Base-by-base conservation (phyloP, 345 rosid genomes). In the Leavenworthia alabamica region DNA sequence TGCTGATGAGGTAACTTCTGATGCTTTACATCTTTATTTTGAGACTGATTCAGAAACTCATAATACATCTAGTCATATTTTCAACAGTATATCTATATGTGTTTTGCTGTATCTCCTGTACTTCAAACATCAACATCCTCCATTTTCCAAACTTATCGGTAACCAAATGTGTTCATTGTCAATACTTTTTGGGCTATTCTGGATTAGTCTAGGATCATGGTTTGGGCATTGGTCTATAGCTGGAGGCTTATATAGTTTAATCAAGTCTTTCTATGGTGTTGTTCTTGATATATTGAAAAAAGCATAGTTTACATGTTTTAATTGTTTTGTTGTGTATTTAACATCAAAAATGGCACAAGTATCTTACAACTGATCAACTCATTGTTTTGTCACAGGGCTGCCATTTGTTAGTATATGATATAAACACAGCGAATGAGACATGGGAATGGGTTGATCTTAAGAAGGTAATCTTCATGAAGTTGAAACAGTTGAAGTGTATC, bases 371-470 rank as follows among this genome's bases (percentile, higher is more conserved):
- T 39, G 26, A 50, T 57, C 22, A 39, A 32, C 26, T 42, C 29
- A 3, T 63, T 66, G 33, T 49, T 28, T 47, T 66, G 60, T 69
- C 8, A 13, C 81, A 89, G 98, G 97, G 85, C 7, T 75, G 80
- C 8, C 98, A 92, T 79, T 85, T 89, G 56, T 70, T 92, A 76
- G 93, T 86, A 55, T 92, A 92, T 78, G 97, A 89, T 67, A 77
- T 80, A 43, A 66, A 74, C 67, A 79, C 86, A 1, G 59, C 64
- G 27, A 79, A 72, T 50, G 95, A 85, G 74, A 83, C 98, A 13
- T 86, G 93, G 95, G 98, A 92, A 71, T 92, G 97, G 98, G 94
- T 89, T 67, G 78, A 92, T 70, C 87, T 92, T 48, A 86, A 86
- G 64, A 96, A 86, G 86, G 98, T 88, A 83, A 66, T 19, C 17